Evolutionary conservation across 345 rosid genomes (phyloP).

Genomic region (Eutrema yunnanense): DNA sequence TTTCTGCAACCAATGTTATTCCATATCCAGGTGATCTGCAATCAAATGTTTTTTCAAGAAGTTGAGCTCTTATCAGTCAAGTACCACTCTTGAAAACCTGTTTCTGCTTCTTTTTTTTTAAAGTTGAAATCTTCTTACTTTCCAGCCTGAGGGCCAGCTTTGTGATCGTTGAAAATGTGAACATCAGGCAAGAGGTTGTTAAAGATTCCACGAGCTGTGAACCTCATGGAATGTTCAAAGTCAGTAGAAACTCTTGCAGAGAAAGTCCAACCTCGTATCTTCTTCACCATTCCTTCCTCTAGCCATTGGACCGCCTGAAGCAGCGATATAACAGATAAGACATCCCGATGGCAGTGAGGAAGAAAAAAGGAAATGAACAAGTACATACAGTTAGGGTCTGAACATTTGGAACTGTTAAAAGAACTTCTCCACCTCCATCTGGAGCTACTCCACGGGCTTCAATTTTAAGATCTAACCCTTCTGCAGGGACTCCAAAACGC

Average conservation of each 20-base stretch:
- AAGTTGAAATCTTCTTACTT: conserved; percentile 47
- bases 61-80: not conserved
- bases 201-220: conserved; percentile 86
- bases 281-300: conserved; percentile 90
- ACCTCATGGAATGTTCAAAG: conserved; percentile 73
- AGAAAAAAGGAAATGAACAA: not conserved
- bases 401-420: conserved; percentile 56
- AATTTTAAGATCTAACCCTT: conserved; percentile 70
- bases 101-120: not conserved
- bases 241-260: conserved; percentile 66
- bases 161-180: conserved; percentile 67
- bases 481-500: conserved; percentile 60
- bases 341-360: not conserved
- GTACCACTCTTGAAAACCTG: not conserved
- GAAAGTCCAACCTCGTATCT: conserved; percentile 80
- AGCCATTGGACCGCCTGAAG: conserved; percentile 68
- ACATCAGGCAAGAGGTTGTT: conserved; percentile 87
- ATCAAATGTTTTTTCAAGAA: not conserved
- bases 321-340: conserved; percentile 11
- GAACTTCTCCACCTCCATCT: conserved; percentile 78
- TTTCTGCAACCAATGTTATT: conserved; percentile 84
- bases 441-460: conserved; percentile 80
- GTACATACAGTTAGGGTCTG: conserved; percentile 45
- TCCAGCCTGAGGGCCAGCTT: conserved; percentile 72
- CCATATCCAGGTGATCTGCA: conserved; percentile 95